Base-by-base conservation (phyloP, 495 filamentous ascomycete species). In the Tuber umbilicatum region DNA sequence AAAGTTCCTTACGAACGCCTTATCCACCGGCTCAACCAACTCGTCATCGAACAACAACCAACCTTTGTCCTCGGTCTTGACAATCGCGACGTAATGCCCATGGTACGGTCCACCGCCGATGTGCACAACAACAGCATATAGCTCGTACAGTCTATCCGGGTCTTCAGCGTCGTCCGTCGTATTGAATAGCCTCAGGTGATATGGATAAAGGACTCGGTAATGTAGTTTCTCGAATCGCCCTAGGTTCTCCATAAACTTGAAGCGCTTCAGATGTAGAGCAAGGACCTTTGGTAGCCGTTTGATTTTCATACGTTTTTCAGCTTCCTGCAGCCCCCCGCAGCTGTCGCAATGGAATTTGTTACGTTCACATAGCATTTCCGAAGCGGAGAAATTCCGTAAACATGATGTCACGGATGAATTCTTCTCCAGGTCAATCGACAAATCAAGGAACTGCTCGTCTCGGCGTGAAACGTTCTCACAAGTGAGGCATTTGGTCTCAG, bases 301-400 rank as follows among this genome's bases (percentile, higher is more conserved):
- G 76, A 99, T 93, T 86, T 99, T 99, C 95, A 99, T 99, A 21
- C 95, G 88, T 86, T 99, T 99, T 82, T 98, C 95, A 0, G 95
- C 95, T 84, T 99, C 95, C 84, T 99, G 96, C 35, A 99, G 85
- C 6, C 96, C 96, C 69, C 96, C 95, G 77, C 95, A 99, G 76
- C 93, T 93, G 82, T 99, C 95, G 83, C 95, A 99, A 82, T 98
- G 95, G 78, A 99, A 99, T 79, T 99, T 97, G 85, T 99, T 99
- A 73, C 93, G 88, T 84, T 99, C 95, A 81, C 95, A 98, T 73
- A 99, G 90, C 96, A 97, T 97, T 84, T 99, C 95, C 78, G 97
- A 95, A 45, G 94, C 94, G 0, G 95, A 99, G 82, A 99, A 99
- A 75, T 97, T 97, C 43, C 92, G 88, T 71, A 99, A 85, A 83